These are phyloP conservation scores for Rhodosporidiobolus odoratus DNA, from an alignment of 768 basidiomycete genomes.

Conservation along the genomic window DNA sequence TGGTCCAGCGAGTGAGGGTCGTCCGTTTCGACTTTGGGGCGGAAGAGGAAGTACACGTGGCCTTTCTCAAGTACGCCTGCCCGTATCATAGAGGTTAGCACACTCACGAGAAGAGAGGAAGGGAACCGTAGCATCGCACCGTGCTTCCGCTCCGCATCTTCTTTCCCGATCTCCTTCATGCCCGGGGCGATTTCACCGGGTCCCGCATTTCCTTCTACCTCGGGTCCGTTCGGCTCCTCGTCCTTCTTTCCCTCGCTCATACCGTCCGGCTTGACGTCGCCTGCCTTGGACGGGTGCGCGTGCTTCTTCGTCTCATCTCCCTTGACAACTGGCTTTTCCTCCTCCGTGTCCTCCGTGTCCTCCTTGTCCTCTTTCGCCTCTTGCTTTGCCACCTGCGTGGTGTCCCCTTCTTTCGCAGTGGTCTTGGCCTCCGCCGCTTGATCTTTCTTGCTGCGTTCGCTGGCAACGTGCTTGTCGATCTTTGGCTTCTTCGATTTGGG, in stretches of 20 bases:
- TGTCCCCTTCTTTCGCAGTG: too few species aligned
- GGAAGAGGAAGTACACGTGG: constrained; percentile 60
- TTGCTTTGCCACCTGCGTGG: too few species aligned
- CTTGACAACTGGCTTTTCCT: neutral
- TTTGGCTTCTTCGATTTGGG: constrained; percentile 18
- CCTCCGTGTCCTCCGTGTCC: constrained; percentile 8
- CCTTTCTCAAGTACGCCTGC: constrained; percentile 35
- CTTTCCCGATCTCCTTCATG: constrained; percentile 11
- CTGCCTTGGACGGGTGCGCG: neutral
- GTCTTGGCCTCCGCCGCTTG: neutral
- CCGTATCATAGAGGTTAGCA: too few species aligned
- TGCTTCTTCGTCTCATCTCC: neutral
- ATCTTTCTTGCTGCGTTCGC: neutral
- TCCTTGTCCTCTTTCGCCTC: neutral
- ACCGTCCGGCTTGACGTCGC: neutral
- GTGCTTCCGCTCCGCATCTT: constrained; percentile 21
- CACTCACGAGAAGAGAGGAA: too few species aligned
- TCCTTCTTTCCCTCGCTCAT: constrained; percentile 4
- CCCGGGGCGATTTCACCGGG: neutral
- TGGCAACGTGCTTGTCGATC: constrained; percentile 9
- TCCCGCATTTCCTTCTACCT: constrained; percentile 3
- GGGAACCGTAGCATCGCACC: too few species aligned
- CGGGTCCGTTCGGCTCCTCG: neutral
- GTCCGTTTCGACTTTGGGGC: constrained; percentile 54
- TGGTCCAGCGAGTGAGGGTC: constrained; percentile 58